phyloP scores from a whole-genome alignment of 2,329 filamentous ascomycete species.

The Rhinocladiella similis region DNA sequence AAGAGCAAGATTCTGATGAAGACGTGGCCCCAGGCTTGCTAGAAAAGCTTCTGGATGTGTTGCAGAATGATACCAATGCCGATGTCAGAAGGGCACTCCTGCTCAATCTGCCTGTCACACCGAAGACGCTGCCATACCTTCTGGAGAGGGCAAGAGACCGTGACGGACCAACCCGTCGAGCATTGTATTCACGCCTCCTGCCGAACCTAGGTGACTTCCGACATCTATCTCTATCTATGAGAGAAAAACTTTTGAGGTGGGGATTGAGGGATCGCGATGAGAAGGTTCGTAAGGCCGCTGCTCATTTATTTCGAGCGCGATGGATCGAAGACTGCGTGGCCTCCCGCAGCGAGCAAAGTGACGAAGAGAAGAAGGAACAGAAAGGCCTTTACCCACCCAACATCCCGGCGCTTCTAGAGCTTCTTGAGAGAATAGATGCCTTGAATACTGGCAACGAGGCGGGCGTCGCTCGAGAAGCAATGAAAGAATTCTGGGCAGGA shows the following conservation, averaged over 20 bases:
- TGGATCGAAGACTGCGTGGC: constrained; percentile 96
- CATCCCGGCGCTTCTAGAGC: constrained; percentile 81
- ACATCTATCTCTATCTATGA: constrained; percentile 86
- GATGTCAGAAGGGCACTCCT: constrained; percentile 88
- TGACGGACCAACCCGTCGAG: constrained; percentile 78
- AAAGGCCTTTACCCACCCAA: constrained; percentile 59
- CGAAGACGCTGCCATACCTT: constrained; percentile 78
- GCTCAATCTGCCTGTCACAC: constrained; percentile 83
- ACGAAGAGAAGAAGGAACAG: constrained; percentile 36
- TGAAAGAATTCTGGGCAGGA: constrained; percentile 95
- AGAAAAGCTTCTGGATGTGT: constrained; percentile 79
- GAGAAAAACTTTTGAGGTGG: constrained; percentile 94
- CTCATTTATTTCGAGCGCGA: constrained; percentile 85
- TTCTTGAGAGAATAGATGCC: constrained; percentile 91
- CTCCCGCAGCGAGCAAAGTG: constrained; percentile 29
- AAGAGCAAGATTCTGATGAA: constrained; percentile 56
- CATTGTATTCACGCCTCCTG: constrained; percentile 82
- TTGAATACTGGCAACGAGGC: constrained; percentile 86
- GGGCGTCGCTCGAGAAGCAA: constrained; percentile 88
- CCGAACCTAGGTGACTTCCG: constrained; percentile 92
- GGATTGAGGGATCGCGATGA: constrained; percentile 92
- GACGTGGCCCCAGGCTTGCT: constrained; percentile 68
- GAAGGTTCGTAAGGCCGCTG: constrained; percentile 87
- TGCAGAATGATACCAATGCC: constrained; percentile 91
- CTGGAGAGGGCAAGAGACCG: constrained; percentile 88